phyloP scores from a whole-genome alignment of 169 alveolate species.

The Babesia ovata region DNA sequence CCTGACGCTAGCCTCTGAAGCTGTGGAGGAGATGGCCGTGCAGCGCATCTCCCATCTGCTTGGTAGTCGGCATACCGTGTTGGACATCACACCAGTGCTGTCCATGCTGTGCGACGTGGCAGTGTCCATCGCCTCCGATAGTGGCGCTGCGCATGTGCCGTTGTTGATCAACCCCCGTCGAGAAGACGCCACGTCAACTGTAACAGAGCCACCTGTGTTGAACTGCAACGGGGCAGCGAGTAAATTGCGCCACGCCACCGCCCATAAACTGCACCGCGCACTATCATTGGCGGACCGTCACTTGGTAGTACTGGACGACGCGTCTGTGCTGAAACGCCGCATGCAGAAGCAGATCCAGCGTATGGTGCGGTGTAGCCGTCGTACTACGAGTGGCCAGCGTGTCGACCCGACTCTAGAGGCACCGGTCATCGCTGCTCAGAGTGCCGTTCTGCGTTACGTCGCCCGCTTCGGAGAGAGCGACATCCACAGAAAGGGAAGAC shows the following conservation, averaged over 20 bases:
- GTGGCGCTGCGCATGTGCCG: too few relatives aligned
- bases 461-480: background rate
- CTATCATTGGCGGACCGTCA: constrained; percentile 2
- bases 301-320: constrained; percentile 4
- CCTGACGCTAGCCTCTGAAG: background rate
- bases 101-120: background rate
- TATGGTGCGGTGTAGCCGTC: background rate
- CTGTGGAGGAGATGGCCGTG: background rate
- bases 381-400: background rate
- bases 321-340: constrained; percentile 1
- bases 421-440: background rate
- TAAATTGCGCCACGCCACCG: too few relatives aligned
- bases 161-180: too few relatives aligned
- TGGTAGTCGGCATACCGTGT: background rate
- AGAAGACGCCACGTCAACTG: too few relatives aligned
- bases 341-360: constrained; percentile 9
- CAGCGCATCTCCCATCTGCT: constrained; percentile 8
- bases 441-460: background rate
- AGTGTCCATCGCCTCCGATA: background rate
- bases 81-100: constrained; percentile 16
- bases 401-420: background rate
- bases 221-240: too few relatives aligned
- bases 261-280: background rate
- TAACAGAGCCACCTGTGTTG: too few relatives aligned
- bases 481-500: background rate